A percentile compares a stretch with the other conserved stretches of the same genome.
phyloP scores from a whole-genome alignment of 192 early-diverging fungal species.

The Oehlia diaphana region DNA sequence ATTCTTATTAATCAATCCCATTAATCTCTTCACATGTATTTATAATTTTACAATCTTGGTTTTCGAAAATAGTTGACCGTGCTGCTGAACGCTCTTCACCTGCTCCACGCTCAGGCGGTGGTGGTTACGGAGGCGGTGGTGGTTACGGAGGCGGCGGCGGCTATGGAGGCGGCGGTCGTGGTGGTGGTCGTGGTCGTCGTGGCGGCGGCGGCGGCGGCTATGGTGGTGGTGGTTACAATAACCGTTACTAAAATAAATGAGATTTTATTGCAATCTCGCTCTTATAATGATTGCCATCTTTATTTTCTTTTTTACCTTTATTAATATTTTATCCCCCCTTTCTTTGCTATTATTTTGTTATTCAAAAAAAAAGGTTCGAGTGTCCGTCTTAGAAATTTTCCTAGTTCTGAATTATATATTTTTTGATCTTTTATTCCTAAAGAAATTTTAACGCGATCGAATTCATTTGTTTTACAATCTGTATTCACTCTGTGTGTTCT shows the following conservation, averaged over 20 bases:
- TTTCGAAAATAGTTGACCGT: slow-evolving; percentile 34
- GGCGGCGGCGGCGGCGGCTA: slow-evolving; percentile 26
- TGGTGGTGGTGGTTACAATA: slow-evolving; percentile 35
- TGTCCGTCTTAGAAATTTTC: slow-evolving; percentile 25
- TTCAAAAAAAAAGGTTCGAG: slow-evolving; percentile 15
- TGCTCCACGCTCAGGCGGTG: slow-evolving; percentile 25
- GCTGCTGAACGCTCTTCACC: slow-evolving; percentile 37
- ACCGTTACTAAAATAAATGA: slow-evolving; percentile 28
- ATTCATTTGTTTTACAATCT: not conserved
- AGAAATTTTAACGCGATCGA: slow-evolving; percentile 3
- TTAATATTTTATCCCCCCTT: slow-evolving; percentile 16
- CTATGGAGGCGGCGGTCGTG: too few species aligned
- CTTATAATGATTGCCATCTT: not conserved
- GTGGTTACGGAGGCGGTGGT: slow-evolving; percentile 39
- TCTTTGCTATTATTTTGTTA: slow-evolving; percentile 19
- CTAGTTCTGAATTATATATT: not conserved
- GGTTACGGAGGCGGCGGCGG: slow-evolving; percentile 34
- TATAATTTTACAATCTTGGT: not conserved
- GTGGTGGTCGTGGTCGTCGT: slow-evolving; percentile 28
- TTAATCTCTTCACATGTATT: not conserved
- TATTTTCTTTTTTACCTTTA: not conserved
- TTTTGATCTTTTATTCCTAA: not conserved
- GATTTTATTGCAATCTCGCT: not conserved
- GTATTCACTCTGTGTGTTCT: not conserved
- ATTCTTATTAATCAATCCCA: not conserved